Conservation (phyloP, 805 yeast species). For the Hanseniaspora clermontiae region DNA sequence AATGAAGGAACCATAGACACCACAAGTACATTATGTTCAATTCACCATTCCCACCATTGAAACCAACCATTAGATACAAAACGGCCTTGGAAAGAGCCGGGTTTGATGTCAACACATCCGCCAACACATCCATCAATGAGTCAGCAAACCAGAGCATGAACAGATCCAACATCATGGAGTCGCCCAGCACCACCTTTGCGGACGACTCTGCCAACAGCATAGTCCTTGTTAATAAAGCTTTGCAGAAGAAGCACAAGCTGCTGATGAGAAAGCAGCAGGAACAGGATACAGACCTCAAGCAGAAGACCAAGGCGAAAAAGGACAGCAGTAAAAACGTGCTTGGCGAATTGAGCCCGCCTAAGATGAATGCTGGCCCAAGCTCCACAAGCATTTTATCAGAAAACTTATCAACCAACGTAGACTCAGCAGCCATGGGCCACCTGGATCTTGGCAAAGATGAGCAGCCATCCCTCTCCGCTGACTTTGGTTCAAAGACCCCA, state of each 20-base stretch:
- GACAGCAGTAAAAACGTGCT: background rate
- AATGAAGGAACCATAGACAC: too few species aligned
- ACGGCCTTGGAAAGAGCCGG: constrained; percentile 78
- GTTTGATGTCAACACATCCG: constrained; percentile 37
- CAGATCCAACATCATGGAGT: background rate
- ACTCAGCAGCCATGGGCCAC: background rate
- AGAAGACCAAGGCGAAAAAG: background rate
- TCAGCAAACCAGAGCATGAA: constrained; percentile 14
- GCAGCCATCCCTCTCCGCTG: background rate
- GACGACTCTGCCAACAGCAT: constrained; percentile 10
- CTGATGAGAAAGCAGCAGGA: constrained; percentile 2
- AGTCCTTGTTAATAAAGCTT: background rate
- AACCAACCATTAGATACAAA: constrained; percentile 45
- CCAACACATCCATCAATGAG: background rate
- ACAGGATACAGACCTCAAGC: background rate
- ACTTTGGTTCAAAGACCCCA: background rate
- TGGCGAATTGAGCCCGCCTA: background rate
- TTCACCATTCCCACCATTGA: constrained; percentile 56
- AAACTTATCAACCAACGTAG: background rate
- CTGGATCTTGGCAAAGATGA: background rate
- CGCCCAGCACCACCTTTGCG: background rate
- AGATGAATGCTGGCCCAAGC: background rate
- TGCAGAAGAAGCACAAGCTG: constrained; percentile 10
- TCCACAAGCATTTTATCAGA: background rate
- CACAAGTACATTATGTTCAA: constrained; percentile 25